phyloP scores from a whole-genome alignment of 805 yeast species.

The Lipomyces chichibuensis region DNA sequence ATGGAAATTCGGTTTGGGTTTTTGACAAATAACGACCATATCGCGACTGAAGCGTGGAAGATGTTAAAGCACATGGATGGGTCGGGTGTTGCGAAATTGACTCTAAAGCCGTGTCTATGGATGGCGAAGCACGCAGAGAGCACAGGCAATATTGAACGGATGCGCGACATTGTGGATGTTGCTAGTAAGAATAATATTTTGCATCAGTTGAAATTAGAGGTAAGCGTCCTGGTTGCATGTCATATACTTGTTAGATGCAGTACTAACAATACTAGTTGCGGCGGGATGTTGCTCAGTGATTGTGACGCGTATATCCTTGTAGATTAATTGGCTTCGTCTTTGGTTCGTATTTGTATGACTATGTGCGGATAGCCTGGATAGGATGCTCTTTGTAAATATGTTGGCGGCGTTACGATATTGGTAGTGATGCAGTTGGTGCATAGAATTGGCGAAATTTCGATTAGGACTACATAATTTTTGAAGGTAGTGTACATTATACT shows the following conservation, averaged over 20 bases:
- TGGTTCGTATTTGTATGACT: neutral
- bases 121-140: conserved; percentile 16
- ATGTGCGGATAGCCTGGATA: neutral
- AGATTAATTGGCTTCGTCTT: neutral
- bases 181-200: conserved; percentile 12
- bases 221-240: neutral
- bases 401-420: neutral
- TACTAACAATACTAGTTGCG: neutral
- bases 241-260: neutral
- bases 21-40: conserved; percentile 4
- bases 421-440: neutral
- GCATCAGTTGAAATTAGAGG: conserved; percentile 8
- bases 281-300: neutral
- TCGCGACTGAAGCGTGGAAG: conserved; percentile 22
- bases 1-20: conserved; percentile 28
- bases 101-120: conserved; percentile 19
- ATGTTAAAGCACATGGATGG: conserved; percentile 11
- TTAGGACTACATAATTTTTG: neutral
- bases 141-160: neutral
- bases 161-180: conserved; percentile 12
- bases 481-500: neutral
- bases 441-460: neutral
- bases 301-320: neutral
- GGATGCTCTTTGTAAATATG: neutral
- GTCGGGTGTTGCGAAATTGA: neutral